Evolutionary conservation across 75 land plant genomes (phyloP).

Genomic region (Pseudotsuga menziesii): DNA sequence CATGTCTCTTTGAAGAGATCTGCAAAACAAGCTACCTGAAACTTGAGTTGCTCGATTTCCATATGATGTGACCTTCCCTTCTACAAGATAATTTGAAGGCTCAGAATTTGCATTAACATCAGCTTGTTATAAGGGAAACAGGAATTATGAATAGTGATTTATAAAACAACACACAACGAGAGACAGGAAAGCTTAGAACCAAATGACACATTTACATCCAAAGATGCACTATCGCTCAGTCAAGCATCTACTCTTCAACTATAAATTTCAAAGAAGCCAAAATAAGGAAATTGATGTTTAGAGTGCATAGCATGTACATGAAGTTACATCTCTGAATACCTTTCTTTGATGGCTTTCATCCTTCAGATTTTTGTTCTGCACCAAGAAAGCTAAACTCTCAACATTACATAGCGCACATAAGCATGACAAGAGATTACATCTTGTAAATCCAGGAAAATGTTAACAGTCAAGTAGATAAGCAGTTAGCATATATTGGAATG

Average conservation of each 20-base stretch:
- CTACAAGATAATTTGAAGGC: neutral
- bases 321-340: conserved; percentile 3
- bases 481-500: neutral
- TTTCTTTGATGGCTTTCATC: conserved; percentile 1
- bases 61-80: neutral
- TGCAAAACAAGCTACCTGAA: neutral
- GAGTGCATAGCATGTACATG: neutral
- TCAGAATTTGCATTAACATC: neutral
- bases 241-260: neutral
- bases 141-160: neutral
- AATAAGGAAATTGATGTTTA: neutral
- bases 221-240: neutral
- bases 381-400: neutral
- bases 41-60: neutral
- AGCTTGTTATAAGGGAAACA: neutral
- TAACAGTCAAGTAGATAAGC: neutral
- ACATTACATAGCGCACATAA: neutral
- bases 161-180: neutral
- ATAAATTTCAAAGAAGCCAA: neutral
- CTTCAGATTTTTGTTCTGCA: conserved; percentile 10
- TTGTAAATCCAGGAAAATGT: neutral
- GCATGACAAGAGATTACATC: neutral
- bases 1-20: neutral
- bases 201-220: neutral
- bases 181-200: neutral